phyloP scores from a whole-genome alignment of 176 grass and related monocot species.

The Carex parvula region DNA sequence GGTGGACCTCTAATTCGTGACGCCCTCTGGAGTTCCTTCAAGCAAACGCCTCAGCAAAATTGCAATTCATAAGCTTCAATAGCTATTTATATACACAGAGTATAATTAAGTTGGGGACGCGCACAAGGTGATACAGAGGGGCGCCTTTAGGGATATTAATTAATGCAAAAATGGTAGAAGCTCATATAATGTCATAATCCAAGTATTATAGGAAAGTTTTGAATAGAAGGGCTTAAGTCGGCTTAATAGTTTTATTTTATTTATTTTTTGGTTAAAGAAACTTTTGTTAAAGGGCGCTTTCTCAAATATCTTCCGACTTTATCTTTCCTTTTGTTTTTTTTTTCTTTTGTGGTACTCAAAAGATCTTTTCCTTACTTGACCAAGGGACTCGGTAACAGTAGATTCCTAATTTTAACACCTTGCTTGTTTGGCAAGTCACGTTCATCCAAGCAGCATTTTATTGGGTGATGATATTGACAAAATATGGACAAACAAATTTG shows the following conservation, averaged over 20 bases:
- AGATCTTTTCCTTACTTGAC: not conserved
- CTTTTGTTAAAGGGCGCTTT: not conserved
- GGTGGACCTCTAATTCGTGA: not conserved
- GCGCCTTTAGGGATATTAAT: not conserved
- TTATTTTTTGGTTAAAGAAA: not conserved
- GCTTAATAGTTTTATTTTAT: not conserved
- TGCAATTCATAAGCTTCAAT: not conserved
- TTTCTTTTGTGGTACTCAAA: not conserved
- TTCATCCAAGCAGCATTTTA: not conserved
- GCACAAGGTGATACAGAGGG: not conserved
- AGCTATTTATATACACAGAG: not conserved
- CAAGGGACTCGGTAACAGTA: not conserved
- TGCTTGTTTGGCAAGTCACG: not conserved
- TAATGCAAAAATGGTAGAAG: not conserved
- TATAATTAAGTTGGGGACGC: not conserved
- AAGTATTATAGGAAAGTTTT: not conserved
- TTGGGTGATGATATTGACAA: no score
- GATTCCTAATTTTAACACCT: not conserved
- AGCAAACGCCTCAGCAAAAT: constrained; percentile 5
- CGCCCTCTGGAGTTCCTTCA: not conserved
- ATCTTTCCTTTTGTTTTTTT: not conserved
- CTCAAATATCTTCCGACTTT: not conserved
- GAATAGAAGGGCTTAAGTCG: not conserved
- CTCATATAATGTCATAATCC: not conserved
- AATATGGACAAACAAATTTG: no score